Conservation (phyloP, 805 yeast species). For the Myxozyma nipponensis region DNA sequence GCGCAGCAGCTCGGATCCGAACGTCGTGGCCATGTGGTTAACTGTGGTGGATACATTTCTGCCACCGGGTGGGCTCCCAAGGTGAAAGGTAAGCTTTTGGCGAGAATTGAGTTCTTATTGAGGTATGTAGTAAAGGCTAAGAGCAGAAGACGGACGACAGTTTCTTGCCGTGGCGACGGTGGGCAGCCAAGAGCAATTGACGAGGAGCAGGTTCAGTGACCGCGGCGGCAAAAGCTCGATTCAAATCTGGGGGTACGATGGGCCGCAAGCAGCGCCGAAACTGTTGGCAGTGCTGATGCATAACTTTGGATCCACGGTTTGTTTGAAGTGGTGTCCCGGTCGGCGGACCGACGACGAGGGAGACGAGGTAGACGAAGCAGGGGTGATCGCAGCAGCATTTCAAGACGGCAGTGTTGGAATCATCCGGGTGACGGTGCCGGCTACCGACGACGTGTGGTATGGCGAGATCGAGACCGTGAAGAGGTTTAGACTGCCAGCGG, state of each 20-base stretch:
- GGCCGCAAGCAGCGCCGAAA: background rate
- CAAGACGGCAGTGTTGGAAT: constrained; percentile 26
- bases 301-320: constrained; percentile 27
- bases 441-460: background rate
- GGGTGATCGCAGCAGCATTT: constrained; percentile 17
- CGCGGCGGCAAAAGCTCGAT: constrained; percentile 9
- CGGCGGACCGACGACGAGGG: background rate
- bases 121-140: too few species aligned
- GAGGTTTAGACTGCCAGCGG: constrained; percentile 14
- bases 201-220: constrained; percentile 1
- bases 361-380: constrained; percentile 1
- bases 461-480: constrained; percentile 3
- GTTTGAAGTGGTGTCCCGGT: constrained; percentile 23
- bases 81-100: too few species aligned
- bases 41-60: constrained; percentile 21
- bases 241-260: constrained; percentile 22
- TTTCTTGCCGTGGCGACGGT: constrained; percentile 18
- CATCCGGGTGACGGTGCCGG: constrained; percentile 4
- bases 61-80: constrained; percentile 25
- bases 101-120: too few species aligned
- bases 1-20: background rate
- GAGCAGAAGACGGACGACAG: constrained; percentile 5
- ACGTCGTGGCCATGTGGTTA: constrained; percentile 12
- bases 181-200: constrained; percentile 9
- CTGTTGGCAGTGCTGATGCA: constrained; percentile 12